phyloP scores from a whole-genome alignment of 305 asterid genomes.

The Fraxinus velutina region DNA sequence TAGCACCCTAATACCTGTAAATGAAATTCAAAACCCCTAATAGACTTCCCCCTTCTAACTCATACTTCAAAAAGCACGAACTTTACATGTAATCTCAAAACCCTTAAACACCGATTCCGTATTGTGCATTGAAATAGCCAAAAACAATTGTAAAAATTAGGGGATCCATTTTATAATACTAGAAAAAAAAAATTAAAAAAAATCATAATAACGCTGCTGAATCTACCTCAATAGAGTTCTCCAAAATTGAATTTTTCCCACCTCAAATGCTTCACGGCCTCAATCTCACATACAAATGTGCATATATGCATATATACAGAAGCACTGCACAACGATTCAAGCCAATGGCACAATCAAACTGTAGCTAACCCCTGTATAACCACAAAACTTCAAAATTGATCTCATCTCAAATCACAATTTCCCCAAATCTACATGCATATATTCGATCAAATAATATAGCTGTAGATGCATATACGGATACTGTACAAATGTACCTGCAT shows the following conservation, averaged over 20 bases:
- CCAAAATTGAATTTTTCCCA: constrained; percentile 20
- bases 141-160: not conserved
- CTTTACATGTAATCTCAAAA: not conserved
- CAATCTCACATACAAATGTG: constrained; percentile 10
- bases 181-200: not conserved
- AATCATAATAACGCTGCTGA: constrained; percentile 19
- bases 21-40: not conserved
- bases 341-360: constrained; percentile 25
- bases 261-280: constrained; percentile 28
- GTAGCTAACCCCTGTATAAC: constrained; percentile 30
- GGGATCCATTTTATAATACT: constrained; percentile 1
- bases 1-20: constrained; percentile 14
- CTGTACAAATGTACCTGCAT: constrained; percentile 22
- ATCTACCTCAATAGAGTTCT: constrained; percentile 22
- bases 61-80: not conserved
- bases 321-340: constrained; percentile 20
- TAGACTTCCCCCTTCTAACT: constrained; percentile 9
- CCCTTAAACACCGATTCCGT: not conserved
- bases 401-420: constrained; percentile 35
- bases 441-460: constrained; percentile 14
- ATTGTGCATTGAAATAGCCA: constrained; percentile 16
- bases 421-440: not conserved
- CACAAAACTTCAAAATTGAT: constrained; percentile 16
- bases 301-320: constrained; percentile 14
- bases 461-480: constrained; percentile 9